Evolutionary conservation across 805 yeast species (phyloP), one percentile per base, ranked within the genome.

Genomic region (Candida caryicola): DNA sequence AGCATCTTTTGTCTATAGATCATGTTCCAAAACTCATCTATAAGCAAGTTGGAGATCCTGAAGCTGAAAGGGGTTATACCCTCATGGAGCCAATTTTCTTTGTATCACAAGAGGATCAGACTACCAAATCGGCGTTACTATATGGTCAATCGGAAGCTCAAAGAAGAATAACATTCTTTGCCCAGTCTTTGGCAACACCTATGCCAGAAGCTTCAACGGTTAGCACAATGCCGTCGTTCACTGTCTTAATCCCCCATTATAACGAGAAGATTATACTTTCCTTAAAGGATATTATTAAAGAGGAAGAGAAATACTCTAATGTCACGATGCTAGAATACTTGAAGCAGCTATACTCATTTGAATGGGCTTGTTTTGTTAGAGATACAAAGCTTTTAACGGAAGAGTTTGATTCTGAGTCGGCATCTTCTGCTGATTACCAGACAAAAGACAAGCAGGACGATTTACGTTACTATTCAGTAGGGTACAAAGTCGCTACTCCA

Each of bases 201-300:
- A 82, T 88, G 67, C 84, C 87, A 0, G 88, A 81, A 31, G 81
- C 88, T 0, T 61, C 73, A 9, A 75, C 87, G 0, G 73, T 82
- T 5, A 74, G 72, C 15, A 69, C 78, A 31, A 85, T 85, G 87
- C 95, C 95, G 1, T 68, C 85, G 0, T 87, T 87, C 51, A 79
- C 93, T 1, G 95, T 88, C 6, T 68, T 89, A 52, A 75, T 89
- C 31, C 96, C 96, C 6, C 96, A 89, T 58, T 89, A 83, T 59
- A 72, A 83, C 5, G 96, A 89, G 57, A 88, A 84, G 61, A 86
- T 89, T 34, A 71, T 84, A 13, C 66, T 88, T 40, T 76, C 86
- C 2, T 67, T 89, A 46, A 79, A 81, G 53, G 96, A 89, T 56
- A 81, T 88, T 15, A 85, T 89, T 40, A 77, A 80, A 47, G 88